A percentile compares a stretch with the other conserved stretches of the same genome.
These are phyloP conservation scores for Ehretia macrophylla DNA, from an alignment of 257 asterid species.

Conservation along the genomic window DNA sequence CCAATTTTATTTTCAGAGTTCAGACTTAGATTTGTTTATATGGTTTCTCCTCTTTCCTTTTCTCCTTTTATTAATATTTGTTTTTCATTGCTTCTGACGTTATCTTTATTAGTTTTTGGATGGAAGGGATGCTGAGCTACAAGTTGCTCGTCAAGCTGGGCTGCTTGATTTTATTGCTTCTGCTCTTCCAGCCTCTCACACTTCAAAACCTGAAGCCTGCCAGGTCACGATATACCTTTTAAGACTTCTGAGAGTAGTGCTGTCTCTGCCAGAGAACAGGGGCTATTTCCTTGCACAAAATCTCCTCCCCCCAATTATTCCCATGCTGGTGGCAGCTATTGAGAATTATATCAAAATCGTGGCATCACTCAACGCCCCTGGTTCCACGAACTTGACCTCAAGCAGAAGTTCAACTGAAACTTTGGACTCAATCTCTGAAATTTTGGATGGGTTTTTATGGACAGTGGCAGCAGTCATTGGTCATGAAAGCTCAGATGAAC, in stretches of 20 bases:
- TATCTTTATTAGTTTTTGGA: constrained; percentile 61
- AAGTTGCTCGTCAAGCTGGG: constrained; percentile 96
- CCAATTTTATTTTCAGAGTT: not conserved
- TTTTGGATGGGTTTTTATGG: constrained; percentile 82
- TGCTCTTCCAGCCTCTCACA: constrained; percentile 96
- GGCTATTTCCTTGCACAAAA: constrained; percentile 93
- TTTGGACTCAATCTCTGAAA: constrained; percentile 66
- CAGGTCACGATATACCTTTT: constrained; percentile 77
- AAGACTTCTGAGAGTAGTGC: constrained; percentile 72
- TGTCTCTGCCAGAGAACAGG: constrained; percentile 58
- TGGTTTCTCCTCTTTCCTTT: constrained; percentile 8
- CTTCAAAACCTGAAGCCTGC: constrained; percentile 93
- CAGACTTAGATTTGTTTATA: not conserved
- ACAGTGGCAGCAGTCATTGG: constrained; percentile 72
- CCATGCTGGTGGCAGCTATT: constrained; percentile 92
- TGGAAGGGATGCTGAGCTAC: constrained; percentile 95
- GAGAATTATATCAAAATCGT: constrained; percentile 92
- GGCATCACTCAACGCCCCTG: constrained; percentile 64
- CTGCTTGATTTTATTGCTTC: constrained; percentile 96
- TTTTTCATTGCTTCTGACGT: constrained; percentile 24
- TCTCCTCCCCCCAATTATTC: constrained; percentile 91
- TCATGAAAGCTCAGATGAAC: constrained; percentile 53
- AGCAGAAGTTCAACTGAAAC: constrained; percentile 59
- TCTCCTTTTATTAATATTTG: constrained; percentile 10
- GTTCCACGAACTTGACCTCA: constrained; percentile 43